A percentile compares a stretch with the other conserved stretches of the same genome.
Conservation (phyloP, 164 flowering plant species). For the Nymphaea colorata region DNA sequence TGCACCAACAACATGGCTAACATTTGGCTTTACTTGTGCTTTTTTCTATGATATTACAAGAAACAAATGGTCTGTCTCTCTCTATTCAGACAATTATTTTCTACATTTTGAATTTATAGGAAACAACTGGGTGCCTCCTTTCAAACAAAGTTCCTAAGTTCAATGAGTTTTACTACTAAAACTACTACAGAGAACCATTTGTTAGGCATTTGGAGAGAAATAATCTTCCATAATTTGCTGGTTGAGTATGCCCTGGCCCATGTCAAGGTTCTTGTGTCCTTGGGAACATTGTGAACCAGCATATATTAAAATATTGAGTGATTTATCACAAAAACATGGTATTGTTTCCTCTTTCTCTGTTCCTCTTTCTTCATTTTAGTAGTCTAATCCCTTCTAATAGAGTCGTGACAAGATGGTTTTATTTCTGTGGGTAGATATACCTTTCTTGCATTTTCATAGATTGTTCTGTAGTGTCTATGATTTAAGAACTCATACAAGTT, state of each 20-base stretch:
- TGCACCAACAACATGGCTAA: too few species aligned
- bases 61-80: too few species aligned
- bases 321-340: constrained; percentile 89
- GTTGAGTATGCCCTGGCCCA: constrained; percentile 99
- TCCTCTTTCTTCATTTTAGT: neutral
- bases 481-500: too few species aligned
- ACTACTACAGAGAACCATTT: constrained; percentile 96
- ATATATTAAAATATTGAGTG: constrained; percentile 90
- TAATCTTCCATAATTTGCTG: constrained; percentile 98
- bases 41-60: too few species aligned
- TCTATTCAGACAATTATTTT: neutral
- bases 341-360: constrained; percentile 9
- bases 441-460: too few species aligned
- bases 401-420: too few species aligned
- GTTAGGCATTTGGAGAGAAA: constrained; percentile 92
- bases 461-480: too few species aligned
- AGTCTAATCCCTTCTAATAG: too few species aligned
- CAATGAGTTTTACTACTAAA: constrained; percentile 92
- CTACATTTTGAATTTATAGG: constrained; percentile 32
- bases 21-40: too few species aligned
- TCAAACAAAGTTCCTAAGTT: constrained; percentile 98
- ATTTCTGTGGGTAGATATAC: too few species aligned
- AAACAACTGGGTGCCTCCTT: constrained; percentile 93
- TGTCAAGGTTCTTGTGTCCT: constrained; percentile 99
- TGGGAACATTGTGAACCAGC: constrained; percentile 98